Conservation (phyloP, 2,329 filamentous ascomycete genomes). For the Diaporthe velutina region DNA sequence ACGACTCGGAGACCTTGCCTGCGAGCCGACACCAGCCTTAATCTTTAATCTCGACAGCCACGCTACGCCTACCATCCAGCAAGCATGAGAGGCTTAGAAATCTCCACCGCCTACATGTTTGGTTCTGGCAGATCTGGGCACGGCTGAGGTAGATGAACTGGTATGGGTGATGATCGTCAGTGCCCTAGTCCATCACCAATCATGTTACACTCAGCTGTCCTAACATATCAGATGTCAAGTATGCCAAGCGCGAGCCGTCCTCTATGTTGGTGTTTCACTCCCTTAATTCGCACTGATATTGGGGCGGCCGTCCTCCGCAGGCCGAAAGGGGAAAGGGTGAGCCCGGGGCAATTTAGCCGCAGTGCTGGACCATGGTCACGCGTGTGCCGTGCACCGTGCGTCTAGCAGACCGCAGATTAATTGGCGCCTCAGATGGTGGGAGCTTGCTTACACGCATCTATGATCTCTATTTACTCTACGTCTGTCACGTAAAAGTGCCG, state of each 20-base stretch:
- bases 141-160: slow-evolving; percentile 25
- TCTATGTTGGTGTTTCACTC: slow-evolving; percentile 11
- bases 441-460: background rate
- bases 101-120: background rate
- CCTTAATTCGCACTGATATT: slow-evolving; percentile 22
- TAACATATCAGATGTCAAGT: slow-evolving; percentile 11
- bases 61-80: background rate
- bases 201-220: background rate
- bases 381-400: slow-evolving; percentile 6
- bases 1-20: slow-evolving; percentile 20
- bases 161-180: background rate
- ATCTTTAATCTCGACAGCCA: slow-evolving; percentile 15
- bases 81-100: slow-evolving; percentile 1
- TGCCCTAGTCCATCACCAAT: background rate
- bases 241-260: slow-evolving; percentile 13
- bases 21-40: slow-evolving; percentile 12
- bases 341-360: slow-evolving; percentile 22
- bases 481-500: background rate
- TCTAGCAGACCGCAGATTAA: slow-evolving; percentile 5
- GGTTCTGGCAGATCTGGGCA: slow-evolving; percentile 19
- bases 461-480: background rate
- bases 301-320: slow-evolving; percentile 15
- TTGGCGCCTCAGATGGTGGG: background rate
- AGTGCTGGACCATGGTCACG: slow-evolving; percentile 16
- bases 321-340: slow-evolving; percentile 25